These are phyloP conservation scores for Mucor mucedo DNA, from an alignment of 371 early-diverging fungal species.

Conservation along the genomic window DNA sequence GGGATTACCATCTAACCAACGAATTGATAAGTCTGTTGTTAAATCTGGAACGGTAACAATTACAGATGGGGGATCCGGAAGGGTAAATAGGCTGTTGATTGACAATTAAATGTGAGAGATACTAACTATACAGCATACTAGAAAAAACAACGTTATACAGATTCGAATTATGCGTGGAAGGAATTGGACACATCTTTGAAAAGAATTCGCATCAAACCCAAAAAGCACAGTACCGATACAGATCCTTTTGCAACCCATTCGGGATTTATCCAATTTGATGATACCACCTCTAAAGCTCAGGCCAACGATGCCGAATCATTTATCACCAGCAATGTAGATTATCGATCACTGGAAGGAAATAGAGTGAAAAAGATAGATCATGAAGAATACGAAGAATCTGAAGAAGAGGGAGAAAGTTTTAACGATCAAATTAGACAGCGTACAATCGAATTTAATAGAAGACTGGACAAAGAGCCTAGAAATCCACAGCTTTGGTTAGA, in stretches of 20 bases:
- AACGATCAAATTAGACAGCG: constrained; percentile 42
- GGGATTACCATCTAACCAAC: constrained; percentile 29
- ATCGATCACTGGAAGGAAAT: constrained; percentile 45
- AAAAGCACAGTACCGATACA: neutral
- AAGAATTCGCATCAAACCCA: constrained; percentile 34
- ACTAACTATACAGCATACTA: neutral
- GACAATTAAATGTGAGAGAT: constrained; percentile 3
- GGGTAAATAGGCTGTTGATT: constrained; percentile 5
- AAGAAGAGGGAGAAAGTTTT: constrained; percentile 46
- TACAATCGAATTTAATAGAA: constrained; percentile 43
- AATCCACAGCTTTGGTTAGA: constrained; percentile 72
- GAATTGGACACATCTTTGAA: constrained; percentile 38
- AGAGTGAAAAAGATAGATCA: constrained; percentile 14
- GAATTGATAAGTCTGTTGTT: constrained; percentile 12
- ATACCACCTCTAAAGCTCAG: neutral
- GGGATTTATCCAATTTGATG: constrained; percentile 24
- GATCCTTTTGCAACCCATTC: constrained; percentile 19
- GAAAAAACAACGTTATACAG: constrained; percentile 35
- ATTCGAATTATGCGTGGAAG: constrained; percentile 41
- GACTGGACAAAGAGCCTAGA: constrained; percentile 54
- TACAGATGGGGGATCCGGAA: constrained; percentile 16
- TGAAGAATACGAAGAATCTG: constrained; percentile 23
- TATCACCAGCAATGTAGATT: constrained; percentile 42
- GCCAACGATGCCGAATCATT: constrained; percentile 17
- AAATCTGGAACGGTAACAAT: constrained; percentile 28